Base-by-base conservation (phyloP, 345 rosid genomes). In the Tarenaya hassleriana region DNA sequence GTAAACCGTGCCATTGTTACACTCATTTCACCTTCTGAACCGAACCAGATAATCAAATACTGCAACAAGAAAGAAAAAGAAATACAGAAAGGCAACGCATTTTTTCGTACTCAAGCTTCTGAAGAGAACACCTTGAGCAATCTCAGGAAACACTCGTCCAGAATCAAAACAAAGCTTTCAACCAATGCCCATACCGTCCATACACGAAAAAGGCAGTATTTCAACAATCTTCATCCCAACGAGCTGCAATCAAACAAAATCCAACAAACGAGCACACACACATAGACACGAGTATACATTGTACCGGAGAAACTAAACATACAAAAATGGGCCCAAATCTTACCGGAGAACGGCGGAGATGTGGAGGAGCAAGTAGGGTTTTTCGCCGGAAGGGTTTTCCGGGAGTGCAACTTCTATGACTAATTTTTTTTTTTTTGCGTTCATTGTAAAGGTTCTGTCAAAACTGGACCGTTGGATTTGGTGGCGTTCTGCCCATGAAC, bases 401-500 rank as follows among this genome's bases (percentile, higher is more conserved):
- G 63, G 51, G 57, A n/a, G n/a, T n/a, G n/a, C n/a, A n/a, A n/a
- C n/a, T n/a, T n/a, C n/a, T n/a, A n/a, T n/a, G n/a, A n/a, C n/a
- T n/a, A n/a, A n/a, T n/a, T n/a, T n/a, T n/a, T n/a, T n/a, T n/a
- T n/a, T n/a, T n/a, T n/a, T n/a, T n/a, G n/a, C n/a, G n/a, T n/a
- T n/a, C n/a, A 61, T 71, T 77, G 40, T 50, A 55, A 70, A 70
- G 55, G 21, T 69, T 64, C 56, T n/a, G 27, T 7, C 35, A 7
- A 21, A 72, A 74, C 69, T 24, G 4, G 60, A 40, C 82, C 86
- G 80, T 77, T 62, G 59, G 65, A 64, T 76, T 41, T 1, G 14
- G 10, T 15, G 19, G 11, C 9, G 5, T 10, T 5, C 2, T 10
- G 11, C 38, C 48, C 34, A 60, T 62, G 40, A 11, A 17, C 49